These are phyloP conservation scores for Neofusicoccum parvum DNA, from an alignment of 2,329 filamentous ascomycete genomes.

Conservation along the genomic window DNA sequence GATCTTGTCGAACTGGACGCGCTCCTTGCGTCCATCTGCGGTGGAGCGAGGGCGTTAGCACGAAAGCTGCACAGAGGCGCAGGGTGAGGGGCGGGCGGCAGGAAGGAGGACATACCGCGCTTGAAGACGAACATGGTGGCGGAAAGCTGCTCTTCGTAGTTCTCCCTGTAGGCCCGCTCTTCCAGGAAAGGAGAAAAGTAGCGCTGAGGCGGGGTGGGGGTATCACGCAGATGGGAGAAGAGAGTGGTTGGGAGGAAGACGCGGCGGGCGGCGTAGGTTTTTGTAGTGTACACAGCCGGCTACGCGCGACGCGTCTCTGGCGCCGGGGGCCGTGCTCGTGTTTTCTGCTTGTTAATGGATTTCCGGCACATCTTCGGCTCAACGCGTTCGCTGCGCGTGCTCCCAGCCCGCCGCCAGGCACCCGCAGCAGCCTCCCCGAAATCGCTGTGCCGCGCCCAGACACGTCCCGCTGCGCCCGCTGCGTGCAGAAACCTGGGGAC, in stretches of 20 bases:
- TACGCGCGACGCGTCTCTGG: slow-evolving; percentile 20
- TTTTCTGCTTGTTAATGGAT: slow-evolving; percentile 17
- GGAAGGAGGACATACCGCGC: slow-evolving; percentile 39
- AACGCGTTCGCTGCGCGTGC: not conserved
- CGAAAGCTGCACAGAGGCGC: not conserved
- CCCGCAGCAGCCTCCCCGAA: not conserved
- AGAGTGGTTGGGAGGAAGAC: slow-evolving; percentile 7
- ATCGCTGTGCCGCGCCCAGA: not conserved
- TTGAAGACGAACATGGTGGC: slow-evolving; percentile 44
- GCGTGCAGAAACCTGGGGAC: not conserved
- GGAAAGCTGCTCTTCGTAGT: slow-evolving; percentile 8
- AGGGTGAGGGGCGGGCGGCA: slow-evolving; percentile 1
- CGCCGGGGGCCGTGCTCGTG: slow-evolving; percentile 5
- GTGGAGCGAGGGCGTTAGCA: slow-evolving; percentile 1
- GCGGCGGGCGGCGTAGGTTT: slow-evolving; percentile 15
- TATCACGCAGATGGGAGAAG: slow-evolving; percentile 16
- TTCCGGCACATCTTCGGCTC: not conserved
- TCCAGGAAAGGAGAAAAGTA: not conserved
- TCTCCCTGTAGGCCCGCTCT: slow-evolving; percentile 8
- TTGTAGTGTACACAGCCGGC: not conserved
- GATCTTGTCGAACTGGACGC: slow-evolving; percentile 99
- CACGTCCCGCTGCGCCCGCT: not conserved
- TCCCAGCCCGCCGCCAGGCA: not conserved
- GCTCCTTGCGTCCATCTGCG: slow-evolving; percentile 97
- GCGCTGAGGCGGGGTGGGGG: slow-evolving; percentile 12